A percentile compares a stretch with the other conserved stretches of the same genome.
phyloP scores from a whole-genome alignment of 2,329 filamentous ascomycete species.

The Arachnomyces sp. region DNA sequence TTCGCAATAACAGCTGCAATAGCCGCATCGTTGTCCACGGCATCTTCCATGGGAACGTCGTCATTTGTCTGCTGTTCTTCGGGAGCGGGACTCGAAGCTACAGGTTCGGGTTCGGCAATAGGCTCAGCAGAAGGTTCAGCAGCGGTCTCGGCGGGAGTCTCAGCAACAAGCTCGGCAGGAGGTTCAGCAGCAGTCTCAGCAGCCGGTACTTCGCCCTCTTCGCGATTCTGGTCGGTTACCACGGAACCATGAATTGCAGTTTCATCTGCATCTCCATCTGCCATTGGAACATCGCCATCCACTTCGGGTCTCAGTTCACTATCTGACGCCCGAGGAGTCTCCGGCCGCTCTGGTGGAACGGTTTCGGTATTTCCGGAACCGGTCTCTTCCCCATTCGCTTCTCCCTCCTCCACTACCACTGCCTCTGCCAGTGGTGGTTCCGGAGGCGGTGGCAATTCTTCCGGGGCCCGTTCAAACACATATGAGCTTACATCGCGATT shows the following conservation, averaged over 20 bases:
- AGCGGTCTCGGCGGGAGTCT: constrained; percentile 12
- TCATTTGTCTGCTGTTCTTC: background rate
- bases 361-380: too few species aligned
- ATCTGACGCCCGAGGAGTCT: too few species aligned
- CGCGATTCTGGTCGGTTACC: background rate
- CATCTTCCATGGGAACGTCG: constrained; percentile 10
- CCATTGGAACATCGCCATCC: background rate
- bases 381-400: too few species aligned
- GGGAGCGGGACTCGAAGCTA: background rate
- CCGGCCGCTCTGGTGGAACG: too few species aligned
- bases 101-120: constrained; percentile 17
- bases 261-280: background rate
- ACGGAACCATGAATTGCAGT: background rate
- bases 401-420: background rate
- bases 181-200: too few species aligned
- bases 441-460: constrained; percentile 23
- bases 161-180: constrained; percentile 19
- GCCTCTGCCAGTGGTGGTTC: constrained; percentile 19
- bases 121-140: constrained; percentile 12
- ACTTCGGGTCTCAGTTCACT: too few species aligned
- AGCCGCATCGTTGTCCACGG: constrained; percentile 18
- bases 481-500: constrained; percentile 20
- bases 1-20: constrained; percentile 24
- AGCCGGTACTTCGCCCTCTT: too few species aligned
- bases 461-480: constrained; percentile 21